Conservation (phyloP, 2,329 filamentous ascomycete species). For the Teratosphaeria pseudoeucalypti region DNA sequence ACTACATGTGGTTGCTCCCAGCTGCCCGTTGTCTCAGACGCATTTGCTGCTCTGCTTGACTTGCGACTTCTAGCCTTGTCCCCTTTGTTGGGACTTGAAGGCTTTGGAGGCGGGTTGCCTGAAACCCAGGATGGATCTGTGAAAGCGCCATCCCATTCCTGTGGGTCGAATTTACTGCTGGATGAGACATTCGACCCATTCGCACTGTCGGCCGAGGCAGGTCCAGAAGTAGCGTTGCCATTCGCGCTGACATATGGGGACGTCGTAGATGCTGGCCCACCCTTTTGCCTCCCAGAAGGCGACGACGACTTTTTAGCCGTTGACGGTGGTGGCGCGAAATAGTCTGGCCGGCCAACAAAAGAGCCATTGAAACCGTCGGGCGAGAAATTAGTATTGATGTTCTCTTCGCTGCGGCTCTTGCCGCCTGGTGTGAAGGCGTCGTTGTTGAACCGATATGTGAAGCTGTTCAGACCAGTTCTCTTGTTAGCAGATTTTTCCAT, state of each 20-base stretch:
- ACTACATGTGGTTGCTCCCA: conserved; percentile 20
- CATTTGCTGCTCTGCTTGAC: conserved; percentile 11
- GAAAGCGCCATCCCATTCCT: conserved; percentile 32
- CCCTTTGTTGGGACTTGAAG: conserved; percentile 11
- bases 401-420: conserved; percentile 39
- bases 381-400: conserved; percentile 41
- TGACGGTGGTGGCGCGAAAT: conserved; percentile 23
- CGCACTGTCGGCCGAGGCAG: neutral
- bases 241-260: neutral
- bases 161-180: neutral
- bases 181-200: neutral
- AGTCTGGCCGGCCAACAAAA: conserved; percentile 33
- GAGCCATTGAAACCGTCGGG: conserved; percentile 37
- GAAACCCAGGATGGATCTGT: conserved; percentile 31
- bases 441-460: conserved; percentile 19
- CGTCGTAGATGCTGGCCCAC: neutral
- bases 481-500: conserved; percentile 15
- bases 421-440: conserved; percentile 20
- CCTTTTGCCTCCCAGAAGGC: neutral
- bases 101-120: conserved; percentile 3
- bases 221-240: neutral
- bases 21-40: conserved; percentile 6
- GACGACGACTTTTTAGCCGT: neutral
- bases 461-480: conserved; percentile 13
- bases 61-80: conserved; percentile 23